Conservation (phyloP, 2,329 filamentous ascomycete genomes). For the Chrysosporium queenslandicum region DNA sequence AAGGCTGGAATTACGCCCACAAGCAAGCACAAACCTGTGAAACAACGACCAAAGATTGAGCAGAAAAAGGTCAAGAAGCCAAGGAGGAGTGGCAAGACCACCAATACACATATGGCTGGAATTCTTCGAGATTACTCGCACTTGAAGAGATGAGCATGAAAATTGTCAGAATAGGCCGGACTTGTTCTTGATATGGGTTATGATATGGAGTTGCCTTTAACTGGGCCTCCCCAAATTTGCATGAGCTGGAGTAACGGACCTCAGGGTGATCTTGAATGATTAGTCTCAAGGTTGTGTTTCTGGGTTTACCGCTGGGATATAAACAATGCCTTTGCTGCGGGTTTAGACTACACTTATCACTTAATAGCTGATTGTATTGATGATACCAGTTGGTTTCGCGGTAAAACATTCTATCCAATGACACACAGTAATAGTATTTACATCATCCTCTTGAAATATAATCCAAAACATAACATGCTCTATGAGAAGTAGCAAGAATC, state of each 20-base stretch:
- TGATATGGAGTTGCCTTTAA: neutral
- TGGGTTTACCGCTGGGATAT: too few relatives aligned
- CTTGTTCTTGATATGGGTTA: neutral
- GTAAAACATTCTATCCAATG: neutral
- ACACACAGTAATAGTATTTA: neutral
- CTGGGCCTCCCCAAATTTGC: neutral
- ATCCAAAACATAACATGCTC: neutral
- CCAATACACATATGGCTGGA: conserved; percentile 77
- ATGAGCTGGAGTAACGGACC: neutral
- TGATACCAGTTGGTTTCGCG: neutral
- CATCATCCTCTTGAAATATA: neutral
- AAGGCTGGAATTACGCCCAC: conserved; percentile 74
- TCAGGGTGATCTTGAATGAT: too few relatives aligned
- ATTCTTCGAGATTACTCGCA: conserved; percentile 65
- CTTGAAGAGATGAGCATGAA: conserved; percentile 28
- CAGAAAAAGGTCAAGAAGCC: conserved; percentile 68
- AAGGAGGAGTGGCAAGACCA: conserved; percentile 66
- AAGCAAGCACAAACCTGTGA: conserved; percentile 63
- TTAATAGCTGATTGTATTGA: too few relatives aligned
- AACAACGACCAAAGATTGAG: conserved; percentile 44
- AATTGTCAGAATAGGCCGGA: neutral
- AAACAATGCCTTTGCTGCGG: too few relatives aligned
- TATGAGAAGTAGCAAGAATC: too few relatives aligned
- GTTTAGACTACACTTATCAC: too few relatives aligned
- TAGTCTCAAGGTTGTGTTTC: too few relatives aligned